A percentile compares a stretch with the other conserved stretches of the same genome.
Evolutionary conservation across 495 filamentous ascomycete species (phyloP).

Genomic region (Penicillium maclennaniae): DNA sequence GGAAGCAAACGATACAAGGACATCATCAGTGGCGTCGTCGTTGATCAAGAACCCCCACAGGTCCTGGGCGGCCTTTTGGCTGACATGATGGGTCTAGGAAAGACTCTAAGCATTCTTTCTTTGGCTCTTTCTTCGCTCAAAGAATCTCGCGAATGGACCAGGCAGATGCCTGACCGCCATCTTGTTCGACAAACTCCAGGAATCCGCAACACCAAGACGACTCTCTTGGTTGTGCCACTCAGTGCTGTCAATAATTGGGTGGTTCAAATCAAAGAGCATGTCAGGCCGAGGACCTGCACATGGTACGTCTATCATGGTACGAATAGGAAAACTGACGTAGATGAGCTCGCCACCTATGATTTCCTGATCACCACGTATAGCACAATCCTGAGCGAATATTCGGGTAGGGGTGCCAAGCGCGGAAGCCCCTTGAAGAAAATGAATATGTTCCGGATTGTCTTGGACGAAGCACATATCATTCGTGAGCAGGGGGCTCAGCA

Average conservation of each 20-base stretch:
- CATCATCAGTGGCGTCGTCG: conserved; percentile 71
- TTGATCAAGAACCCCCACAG: conserved; percentile 61
- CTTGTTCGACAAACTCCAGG: conserved; percentile 41
- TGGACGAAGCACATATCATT: conserved; percentile 95
- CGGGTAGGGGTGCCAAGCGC: conserved; percentile 53
- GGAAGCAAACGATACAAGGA: conserved; percentile 66
- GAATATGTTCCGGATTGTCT: conserved; percentile 91
- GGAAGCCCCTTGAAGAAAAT: conserved; percentile 68
- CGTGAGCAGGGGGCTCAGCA: conserved; percentile 76
- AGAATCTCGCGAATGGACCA: conserved; percentile 54
- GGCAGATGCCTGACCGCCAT: conserved; percentile 18
- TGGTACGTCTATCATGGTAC: conserved; percentile 84
- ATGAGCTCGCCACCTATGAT: conserved; percentile 68
- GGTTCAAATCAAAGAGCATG: conserved; percentile 79
- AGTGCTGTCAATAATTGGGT: conserved; percentile 92
- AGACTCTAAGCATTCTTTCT: conserved; percentile 85
- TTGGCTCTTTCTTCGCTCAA: conserved; percentile 61
- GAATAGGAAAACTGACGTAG: conserved; percentile 62
- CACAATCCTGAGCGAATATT: conserved; percentile 76
- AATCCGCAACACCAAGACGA: conserved; percentile 67
- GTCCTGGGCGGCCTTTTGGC: conserved; percentile 85
- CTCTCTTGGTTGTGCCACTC: conserved; percentile 84
- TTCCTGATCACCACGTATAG: conserved; percentile 90
- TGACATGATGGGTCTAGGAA: conserved; percentile 97
- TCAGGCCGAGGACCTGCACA: conserved; percentile 54